Evolutionary conservation across 148 eudicot species (phyloP), one percentile per base, ranked within the genome.

Genomic region (Polygonum aviculare): DNA sequence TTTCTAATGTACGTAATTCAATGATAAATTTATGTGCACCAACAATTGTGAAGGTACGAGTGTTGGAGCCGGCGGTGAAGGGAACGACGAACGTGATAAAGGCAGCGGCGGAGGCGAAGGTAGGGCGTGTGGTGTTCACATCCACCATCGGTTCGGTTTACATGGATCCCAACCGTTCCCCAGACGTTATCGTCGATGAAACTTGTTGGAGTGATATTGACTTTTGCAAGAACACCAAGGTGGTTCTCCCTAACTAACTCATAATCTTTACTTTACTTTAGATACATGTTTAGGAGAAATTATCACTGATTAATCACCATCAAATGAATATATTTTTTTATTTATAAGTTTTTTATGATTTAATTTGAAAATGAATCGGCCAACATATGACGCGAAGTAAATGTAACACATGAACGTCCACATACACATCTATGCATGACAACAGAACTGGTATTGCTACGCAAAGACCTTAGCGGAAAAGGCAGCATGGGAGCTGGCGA

Each of bases 121-220:
- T 92, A 39, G 84, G 90, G 74, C 97, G 97, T 2, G 98, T 95
- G 77, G 96, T 95, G 15, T 86, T 94, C 82, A 94, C 98, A 2
- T 94, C 97, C 1, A 91, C 98, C 8, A 90, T 94, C 1, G 97
- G 97, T 35, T 93, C 98, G 0, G 91, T 94, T 12, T 84, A 93
- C 82, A 92, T 94, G 98, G 92, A 92, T 78, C 97, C 98, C 3
- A 87, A 88, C 47, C 79, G 98, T 65, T 40, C 80, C 80, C 93
- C 97, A 22, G 90, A 90, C 1, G 69, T 80, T 19, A 89, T 94
- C 9, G 95, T 94, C 2, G 98, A 94, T 18, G 98, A 92, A 69
- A 87, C 79, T 77, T 94, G 97, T 79, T 94, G 98, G 98, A 94
- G 98, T 79, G 96, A 94, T 74, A 91, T 92, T 73, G 97, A 94